These are phyloP conservation scores for Ophiostoma piceae DNA, from an alignment of 2,329 filamentous ascomycete genomes.

Conservation along the genomic window DNA sequence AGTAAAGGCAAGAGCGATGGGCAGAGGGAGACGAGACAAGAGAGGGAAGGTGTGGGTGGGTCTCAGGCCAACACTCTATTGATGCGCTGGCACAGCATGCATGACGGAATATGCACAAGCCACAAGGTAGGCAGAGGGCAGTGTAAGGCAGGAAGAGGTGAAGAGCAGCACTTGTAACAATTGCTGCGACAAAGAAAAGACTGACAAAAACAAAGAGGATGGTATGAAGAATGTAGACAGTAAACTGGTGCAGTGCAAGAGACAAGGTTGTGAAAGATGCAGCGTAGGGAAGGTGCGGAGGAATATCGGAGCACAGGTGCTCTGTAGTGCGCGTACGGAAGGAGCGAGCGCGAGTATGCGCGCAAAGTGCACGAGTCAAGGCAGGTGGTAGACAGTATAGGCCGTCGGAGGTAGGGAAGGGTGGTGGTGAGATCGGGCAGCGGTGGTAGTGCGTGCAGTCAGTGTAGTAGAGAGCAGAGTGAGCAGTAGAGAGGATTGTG, in stretches of 20 bases:
- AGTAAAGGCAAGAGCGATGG: background rate
- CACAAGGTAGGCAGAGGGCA: slow-evolving; percentile 28
- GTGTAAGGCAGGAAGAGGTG: background rate
- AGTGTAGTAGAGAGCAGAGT: background rate
- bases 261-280: background rate
- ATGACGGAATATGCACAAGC: slow-evolving; percentile 51
- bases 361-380: slow-evolving; percentile 1
- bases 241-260: background rate
- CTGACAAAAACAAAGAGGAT: background rate
- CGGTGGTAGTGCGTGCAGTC: background rate
- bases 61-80: slow-evolving; percentile 33
- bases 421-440: slow-evolving; percentile 10
- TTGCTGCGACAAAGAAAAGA: background rate
- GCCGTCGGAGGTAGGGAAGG: background rate
- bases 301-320: slow-evolving; percentile 4
- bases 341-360: slow-evolving; percentile 1
- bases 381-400: background rate
- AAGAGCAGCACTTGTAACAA: background rate
- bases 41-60: slow-evolving; percentile 8
- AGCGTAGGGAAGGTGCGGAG: background rate
- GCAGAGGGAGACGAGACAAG: slow-evolving; percentile 2
- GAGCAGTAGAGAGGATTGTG: background rate
- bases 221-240: background rate
- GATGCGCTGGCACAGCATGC: slow-evolving; percentile 45
- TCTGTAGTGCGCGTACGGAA: background rate